phyloP scores from a whole-genome alignment of 345 rosid species.

The Arabidopsis arenosa region DNA sequence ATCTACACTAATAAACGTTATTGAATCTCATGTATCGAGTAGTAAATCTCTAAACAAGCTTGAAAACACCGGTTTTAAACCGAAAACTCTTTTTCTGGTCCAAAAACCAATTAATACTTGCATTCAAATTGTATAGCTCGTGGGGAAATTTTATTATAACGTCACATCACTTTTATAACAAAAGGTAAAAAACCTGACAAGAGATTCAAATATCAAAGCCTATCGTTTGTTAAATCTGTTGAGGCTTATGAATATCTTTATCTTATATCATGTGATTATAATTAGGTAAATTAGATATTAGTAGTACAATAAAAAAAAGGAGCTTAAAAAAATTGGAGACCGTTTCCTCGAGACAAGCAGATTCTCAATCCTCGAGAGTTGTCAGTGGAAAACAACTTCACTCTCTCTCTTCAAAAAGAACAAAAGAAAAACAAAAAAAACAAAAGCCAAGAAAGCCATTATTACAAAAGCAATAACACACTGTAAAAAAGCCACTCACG shows the following conservation, averaged over 20 bases:
- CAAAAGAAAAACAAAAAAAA: conserved; percentile 16
- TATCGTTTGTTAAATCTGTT: conserved; percentile 27
- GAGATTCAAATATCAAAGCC: conserved; percentile 24
- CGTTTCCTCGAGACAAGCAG: conserved; percentile 51
- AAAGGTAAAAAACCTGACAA: conserved; percentile 23
- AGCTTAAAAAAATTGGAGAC: conserved; percentile 33
- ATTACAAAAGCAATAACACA: conserved; percentile 41
- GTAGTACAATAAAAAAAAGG: conserved; percentile 11
- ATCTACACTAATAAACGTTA: no score
- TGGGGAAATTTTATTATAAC: neutral
- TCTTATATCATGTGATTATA: neutral
- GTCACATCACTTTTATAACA: conserved; percentile 24
- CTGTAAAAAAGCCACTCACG: conserved; percentile 40
- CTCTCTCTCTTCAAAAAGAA: conserved; percentile 37
- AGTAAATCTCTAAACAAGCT: no score
- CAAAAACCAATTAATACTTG: neutral
- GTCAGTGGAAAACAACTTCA: conserved; percentile 43
- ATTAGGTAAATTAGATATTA: conserved; percentile 3
- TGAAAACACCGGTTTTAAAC: neutral
- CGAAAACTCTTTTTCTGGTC: neutral
- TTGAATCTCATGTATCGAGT: no score
- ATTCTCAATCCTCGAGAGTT: conserved; percentile 44
- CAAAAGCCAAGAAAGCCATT: conserved; percentile 45
- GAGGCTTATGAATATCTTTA: conserved; percentile 29
- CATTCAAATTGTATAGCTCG: conserved; percentile 16